These are phyloP conservation scores for Chytriomyces confervae DNA, from an alignment of 192 early-diverging fungal genomes.

Conservation along the genomic window DNA sequence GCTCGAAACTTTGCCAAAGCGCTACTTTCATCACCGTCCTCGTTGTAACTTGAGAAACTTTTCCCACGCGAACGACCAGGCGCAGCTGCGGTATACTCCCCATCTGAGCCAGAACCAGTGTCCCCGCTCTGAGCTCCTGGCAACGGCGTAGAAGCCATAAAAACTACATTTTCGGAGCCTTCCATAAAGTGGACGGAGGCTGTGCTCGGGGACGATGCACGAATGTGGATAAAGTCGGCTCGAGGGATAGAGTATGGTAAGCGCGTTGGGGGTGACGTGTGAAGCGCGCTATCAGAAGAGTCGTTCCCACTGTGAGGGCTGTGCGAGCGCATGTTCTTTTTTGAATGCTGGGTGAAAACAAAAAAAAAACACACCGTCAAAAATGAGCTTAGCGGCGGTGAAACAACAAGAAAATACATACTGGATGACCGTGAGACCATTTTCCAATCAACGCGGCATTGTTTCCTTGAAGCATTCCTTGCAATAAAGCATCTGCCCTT, in stretches of 20 bases:
- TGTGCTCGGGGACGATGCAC: not conserved
- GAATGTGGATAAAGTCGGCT: not conserved
- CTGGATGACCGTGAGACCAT: not conserved
- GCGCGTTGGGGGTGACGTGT: no score
- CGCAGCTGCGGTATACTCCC: not conserved
- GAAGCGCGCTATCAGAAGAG: no score
- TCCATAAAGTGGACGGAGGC: not conserved
- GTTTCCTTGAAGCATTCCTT: not conserved
- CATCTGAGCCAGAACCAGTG: not conserved
- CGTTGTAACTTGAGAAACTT: not conserved
- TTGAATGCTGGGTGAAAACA: no score
- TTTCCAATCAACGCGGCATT: not conserved
- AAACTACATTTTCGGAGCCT: not conserved
- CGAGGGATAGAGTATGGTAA: not conserved
- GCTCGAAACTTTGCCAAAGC: not conserved
- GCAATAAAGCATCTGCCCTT: not conserved
- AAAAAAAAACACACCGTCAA: not conserved
- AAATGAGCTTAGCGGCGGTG: not conserved
- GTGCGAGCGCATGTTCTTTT: no score
- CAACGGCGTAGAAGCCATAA: not conserved
- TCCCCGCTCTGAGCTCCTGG: not conserved
- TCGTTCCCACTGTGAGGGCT: no score
- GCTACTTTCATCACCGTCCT: not conserved
- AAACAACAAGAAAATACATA: not conserved
- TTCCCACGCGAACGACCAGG: not conserved